Conservation (phyloP, 805 yeast species). For the Huiozyma naganishii region DNA sequence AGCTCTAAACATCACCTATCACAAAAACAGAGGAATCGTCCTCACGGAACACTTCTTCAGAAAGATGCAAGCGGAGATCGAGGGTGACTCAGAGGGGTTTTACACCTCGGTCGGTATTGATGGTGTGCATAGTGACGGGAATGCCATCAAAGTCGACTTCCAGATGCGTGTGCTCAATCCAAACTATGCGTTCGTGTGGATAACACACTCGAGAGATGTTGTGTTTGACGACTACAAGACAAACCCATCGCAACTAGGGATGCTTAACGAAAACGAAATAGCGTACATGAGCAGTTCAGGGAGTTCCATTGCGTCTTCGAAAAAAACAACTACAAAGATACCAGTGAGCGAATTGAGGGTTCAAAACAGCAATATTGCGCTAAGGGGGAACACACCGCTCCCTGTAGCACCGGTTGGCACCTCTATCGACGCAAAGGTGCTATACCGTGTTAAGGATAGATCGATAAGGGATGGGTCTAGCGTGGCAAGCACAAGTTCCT, state of each 20-base stretch:
- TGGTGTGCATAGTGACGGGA: conserved; percentile 65
- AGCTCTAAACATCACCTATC: conserved; percentile 29
- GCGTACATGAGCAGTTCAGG: conserved; percentile 20
- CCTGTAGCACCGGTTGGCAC: neutral
- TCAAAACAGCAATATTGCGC: neutral
- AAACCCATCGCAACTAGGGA: conserved; percentile 31
- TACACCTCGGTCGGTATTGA: conserved; percentile 58
- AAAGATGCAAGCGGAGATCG: conserved; percentile 42
- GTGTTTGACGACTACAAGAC: conserved; percentile 26
- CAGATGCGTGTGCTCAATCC: conserved; percentile 63
- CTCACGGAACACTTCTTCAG: conserved; percentile 88
- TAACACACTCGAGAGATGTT: conserved; percentile 61
- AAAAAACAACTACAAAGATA: conserved; percentile 15
- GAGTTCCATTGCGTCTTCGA: conserved; percentile 21
- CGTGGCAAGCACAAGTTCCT: neutral
- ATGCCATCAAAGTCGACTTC: conserved; percentile 54
- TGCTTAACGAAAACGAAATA: conserved; percentile 30
- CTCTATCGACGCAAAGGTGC: conserved; percentile 1
- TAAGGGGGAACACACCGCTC: neutral
- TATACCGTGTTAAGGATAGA: neutral
- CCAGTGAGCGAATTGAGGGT: conserved; percentile 15
- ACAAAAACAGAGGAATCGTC: conserved; percentile 52
- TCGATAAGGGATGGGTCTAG: neutral
- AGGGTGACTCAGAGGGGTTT: conserved; percentile 36
- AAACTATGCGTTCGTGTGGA: conserved; percentile 63